Conservation (phyloP, 306 rosid genomes). For the Fagus sylvatica region DNA sequence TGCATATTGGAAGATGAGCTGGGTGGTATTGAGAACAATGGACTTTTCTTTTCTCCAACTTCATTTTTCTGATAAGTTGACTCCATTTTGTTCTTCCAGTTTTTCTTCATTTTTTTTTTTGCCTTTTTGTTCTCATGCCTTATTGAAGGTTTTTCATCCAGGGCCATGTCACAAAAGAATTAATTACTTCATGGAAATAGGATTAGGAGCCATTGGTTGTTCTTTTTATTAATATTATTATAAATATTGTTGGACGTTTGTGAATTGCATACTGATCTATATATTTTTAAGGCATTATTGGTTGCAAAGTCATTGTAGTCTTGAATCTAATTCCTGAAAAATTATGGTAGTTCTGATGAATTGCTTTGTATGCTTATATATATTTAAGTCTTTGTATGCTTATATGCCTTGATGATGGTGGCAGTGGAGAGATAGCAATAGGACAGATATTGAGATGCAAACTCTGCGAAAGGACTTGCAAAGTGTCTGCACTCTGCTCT, state of each 20-base stretch:
- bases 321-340: slow-evolving; percentile 3
- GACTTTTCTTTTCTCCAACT: not conserved
- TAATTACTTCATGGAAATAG: not conserved
- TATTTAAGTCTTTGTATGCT: not conserved
- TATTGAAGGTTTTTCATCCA: not conserved
- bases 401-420: slow-evolving; percentile 5
- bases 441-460: slow-evolving; percentile 26
- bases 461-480: slow-evolving; percentile 99
- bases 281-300: not conserved
- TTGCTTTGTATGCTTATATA: not conserved
- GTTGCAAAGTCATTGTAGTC: slow-evolving; percentile 2
- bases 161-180: not conserved
- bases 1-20: not conserved
- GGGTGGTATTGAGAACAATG: not conserved
- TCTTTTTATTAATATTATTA: not conserved
- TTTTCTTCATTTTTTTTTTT: not conserved
- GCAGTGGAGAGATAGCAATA: slow-evolving; percentile 9
- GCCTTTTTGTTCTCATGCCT: not conserved
- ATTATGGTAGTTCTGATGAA: not conserved
- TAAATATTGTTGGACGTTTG: slow-evolving; percentile 1
- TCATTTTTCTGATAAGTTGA: too few species aligned
- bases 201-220: not conserved
- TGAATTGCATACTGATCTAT: slow-evolving; percentile 17
- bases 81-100: not conserved
- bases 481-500: slow-evolving; percentile 98